A percentile compares a stretch with the other conserved stretches of the same genome.
These are phyloP conservation scores for Ulota crispa DNA, from an alignment of 225 moss, liverwort and hornwort genomes.

Conservation along the genomic window DNA sequence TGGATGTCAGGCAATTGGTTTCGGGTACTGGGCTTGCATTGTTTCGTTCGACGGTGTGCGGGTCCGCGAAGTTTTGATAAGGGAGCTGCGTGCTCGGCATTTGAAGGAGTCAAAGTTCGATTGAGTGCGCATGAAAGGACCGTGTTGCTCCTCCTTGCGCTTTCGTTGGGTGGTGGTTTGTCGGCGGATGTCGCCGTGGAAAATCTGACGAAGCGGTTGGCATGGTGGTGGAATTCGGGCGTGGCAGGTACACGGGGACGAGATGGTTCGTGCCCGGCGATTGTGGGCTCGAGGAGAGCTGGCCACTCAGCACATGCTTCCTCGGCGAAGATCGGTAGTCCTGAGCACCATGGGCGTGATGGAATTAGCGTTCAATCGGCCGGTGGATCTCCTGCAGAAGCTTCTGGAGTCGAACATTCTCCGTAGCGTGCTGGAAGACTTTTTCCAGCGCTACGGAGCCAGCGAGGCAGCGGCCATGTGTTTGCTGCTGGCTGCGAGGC, in stretches of 20 bases:
- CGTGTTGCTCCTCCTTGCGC: neutral
- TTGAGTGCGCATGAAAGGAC: neutral
- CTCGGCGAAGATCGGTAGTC: constrained; percentile 76
- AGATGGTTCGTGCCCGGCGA: constrained; percentile 79
- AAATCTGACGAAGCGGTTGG: neutral
- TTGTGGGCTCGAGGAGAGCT: constrained; percentile 98
- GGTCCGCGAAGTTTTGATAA: neutral
- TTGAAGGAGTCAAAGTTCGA: neutral
- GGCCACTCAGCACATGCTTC: constrained; percentile 90
- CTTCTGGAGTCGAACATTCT: constrained; percentile 69
- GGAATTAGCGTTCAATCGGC: constrained; percentile 88
- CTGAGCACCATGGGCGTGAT: constrained; percentile 95
- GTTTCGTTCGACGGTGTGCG: neutral
- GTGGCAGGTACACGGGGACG: constrained; percentile 50
- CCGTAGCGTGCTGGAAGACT: constrained; percentile 79
- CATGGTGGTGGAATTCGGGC: neutral
- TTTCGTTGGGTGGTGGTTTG: neutral
- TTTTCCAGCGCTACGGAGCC: constrained; percentile 90
- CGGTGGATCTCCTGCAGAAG: constrained; percentile 92
- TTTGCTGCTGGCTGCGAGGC: constrained; percentile 85
- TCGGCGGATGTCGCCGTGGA: neutral
- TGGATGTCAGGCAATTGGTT: neutral
- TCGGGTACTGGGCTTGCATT: neutral
- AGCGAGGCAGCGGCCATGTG: constrained; percentile 98
- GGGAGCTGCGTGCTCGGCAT: neutral